Evolutionary conservation across 257 asterid species (phyloP), one percentile per base, ranked within the genome.

Genomic region (Ophiorrhiza pumila): DNA sequence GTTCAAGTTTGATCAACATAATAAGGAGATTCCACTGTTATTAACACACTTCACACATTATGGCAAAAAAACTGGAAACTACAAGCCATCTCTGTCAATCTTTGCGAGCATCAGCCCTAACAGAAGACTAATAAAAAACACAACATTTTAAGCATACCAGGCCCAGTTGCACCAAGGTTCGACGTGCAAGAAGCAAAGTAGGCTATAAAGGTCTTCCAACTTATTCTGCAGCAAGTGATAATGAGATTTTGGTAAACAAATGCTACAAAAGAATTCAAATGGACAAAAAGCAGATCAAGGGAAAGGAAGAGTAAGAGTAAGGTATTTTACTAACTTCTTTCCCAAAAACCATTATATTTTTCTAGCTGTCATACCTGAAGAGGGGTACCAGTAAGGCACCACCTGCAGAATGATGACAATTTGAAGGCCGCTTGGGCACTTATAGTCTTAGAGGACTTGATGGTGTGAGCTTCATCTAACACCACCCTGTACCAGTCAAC

Each of bases 161-260:
- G 91, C 90, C 97, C 97, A 91, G 76, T 91, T 91, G 87, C 96
- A 91, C 97, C 97, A 91, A 23, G 97, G 96, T 78, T 91, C 97
- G 9, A 91, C 96, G 23, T 80, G 96, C 93, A 91, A 86, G 86
- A 91, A 91, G 85, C 97, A 84, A 80, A 91, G 75, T 27, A 91
- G 93, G 82, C 96, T 91, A 83, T 74, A 91, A 60, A 91, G 83
- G 52, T 91, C 97, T 72, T 89, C 95, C 88, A 91, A 79, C 72
- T 87, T 87, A 77, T 91, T 91, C 96, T 91, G 91, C 91, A 86
- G 20, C 31, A 62, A 47, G 61, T 45, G 52, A 59, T 32, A 74
- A 53, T 18, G 52, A 32, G 1, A 8, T 32, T 15, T 32, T 15
- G 1, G 45, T 49, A 7, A 42, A 45, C 47, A 70, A 9, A 32